These are phyloP conservation scores for Colletotrichum acutatum DNA, from an alignment of 2,329 filamentous ascomycete species.

Conservation along the genomic window DNA sequence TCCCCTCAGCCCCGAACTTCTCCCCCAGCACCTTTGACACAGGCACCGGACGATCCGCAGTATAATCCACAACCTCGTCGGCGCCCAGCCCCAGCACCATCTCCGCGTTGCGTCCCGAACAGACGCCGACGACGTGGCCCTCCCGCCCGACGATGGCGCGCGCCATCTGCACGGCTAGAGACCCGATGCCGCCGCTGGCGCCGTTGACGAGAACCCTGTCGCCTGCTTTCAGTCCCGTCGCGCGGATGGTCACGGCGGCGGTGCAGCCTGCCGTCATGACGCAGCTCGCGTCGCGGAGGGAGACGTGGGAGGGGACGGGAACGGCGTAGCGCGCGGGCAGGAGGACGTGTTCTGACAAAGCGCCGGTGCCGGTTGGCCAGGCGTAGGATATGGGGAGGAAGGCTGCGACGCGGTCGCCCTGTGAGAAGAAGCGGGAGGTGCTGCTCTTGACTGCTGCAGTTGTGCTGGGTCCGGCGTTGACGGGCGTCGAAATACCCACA, in stretches of 20 bases:
- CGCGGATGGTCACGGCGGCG: conserved; percentile 50
- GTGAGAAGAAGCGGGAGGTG: conserved; percentile 39
- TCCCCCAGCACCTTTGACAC: background rate
- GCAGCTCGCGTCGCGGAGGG: conserved; percentile 48
- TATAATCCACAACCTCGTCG: conserved; percentile 51
- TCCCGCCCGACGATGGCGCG: conserved; percentile 49
- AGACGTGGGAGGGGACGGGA: conserved; percentile 44
- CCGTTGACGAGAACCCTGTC: conserved; percentile 59
- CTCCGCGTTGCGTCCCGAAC: conserved; percentile 57
- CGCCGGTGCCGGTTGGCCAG: conserved; percentile 48
- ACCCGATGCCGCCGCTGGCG: conserved; percentile 62
- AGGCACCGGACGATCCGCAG: background rate
- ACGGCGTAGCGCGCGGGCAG: conserved; percentile 47
- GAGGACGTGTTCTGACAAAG: conserved; percentile 52
- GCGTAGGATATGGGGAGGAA: conserved; percentile 48
- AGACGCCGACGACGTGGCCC: conserved; percentile 58
- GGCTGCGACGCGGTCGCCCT: conserved; percentile 50
- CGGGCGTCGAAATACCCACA: background rate
- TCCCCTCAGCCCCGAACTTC: conserved; percentile 9
- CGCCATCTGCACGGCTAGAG: conserved; percentile 57
- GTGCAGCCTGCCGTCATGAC: conserved; percentile 51
- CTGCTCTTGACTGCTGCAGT: background rate
- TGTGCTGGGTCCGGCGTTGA: background rate
- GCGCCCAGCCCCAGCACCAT: conserved; percentile 59
- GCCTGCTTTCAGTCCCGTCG: conserved; percentile 50